A percentile compares a stretch with the other conserved stretches of the same genome.
phyloP scores from a whole-genome alignment of 768 basidiomycete species.

The Suillus fuscotomentosus region DNA sequence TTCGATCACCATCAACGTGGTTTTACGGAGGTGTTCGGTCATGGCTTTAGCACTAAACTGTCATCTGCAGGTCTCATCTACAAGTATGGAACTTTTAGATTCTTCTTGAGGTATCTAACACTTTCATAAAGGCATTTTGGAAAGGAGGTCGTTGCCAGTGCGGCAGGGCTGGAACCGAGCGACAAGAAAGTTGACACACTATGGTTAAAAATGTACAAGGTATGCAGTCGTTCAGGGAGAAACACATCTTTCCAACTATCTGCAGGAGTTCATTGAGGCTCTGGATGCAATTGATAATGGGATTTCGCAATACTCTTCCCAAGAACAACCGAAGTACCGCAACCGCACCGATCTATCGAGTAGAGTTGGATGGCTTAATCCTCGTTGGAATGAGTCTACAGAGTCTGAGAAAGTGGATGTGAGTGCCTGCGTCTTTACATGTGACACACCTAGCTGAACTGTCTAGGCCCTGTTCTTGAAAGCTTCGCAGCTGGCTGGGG shows the following conservation, averaged over 20 bases:
- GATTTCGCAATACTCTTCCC: slow-evolving; percentile 72
- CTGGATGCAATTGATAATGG: slow-evolving; percentile 97
- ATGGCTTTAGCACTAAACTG: slow-evolving; percentile 85
- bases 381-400: slow-evolving; percentile 85
- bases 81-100: slow-evolving; percentile 58
- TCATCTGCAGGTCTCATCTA: slow-evolving; percentile 93
- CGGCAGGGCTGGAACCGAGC: slow-evolving; percentile 45
- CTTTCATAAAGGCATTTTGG: slow-evolving; percentile 72
- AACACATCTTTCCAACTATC: slow-evolving; percentile 8
- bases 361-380: slow-evolving; percentile 83
- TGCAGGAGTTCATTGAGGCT: slow-evolving; percentile 88
- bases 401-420: slow-evolving; percentile 74
- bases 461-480: slow-evolving; percentile 66
- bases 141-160: slow-evolving; percentile 74
- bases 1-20: slow-evolving; percentile 98
- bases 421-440: slow-evolving; percentile 27
- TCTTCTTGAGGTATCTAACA: slow-evolving; percentile 3
- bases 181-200: slow-evolving; percentile 69
- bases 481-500: slow-evolving; percentile 81
- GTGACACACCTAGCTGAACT: slow-evolving; percentile 7
- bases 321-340: slow-evolving; percentile 68
- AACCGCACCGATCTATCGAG: slow-evolving; percentile 81
- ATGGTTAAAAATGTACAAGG: slow-evolving; percentile 90
- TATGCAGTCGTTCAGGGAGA: slow-evolving; percentile 23
- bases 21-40: slow-evolving; percentile 86